phyloP scores from a whole-genome alignment of 148 eudicot species.

The Spergularia marina region DNA sequence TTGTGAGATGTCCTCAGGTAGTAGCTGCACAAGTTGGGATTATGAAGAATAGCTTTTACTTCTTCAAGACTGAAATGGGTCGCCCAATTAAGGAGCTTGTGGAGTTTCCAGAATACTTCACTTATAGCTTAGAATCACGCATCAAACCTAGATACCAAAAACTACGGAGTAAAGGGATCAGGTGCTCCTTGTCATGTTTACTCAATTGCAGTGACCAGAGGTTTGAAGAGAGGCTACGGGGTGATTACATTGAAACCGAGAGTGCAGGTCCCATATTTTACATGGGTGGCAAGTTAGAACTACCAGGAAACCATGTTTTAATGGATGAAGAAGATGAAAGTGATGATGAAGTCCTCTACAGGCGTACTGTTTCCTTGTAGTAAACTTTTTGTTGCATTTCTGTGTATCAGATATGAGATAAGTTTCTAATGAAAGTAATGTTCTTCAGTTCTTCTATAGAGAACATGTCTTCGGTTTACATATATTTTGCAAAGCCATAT shows the following conservation, averaged over 20 bases:
- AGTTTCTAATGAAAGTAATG: conserved; percentile 10
- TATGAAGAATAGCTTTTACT: conserved; percentile 92
- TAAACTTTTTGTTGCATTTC: conserved; percentile 16
- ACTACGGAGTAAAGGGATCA: conserved; percentile 66
- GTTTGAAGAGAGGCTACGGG: conserved; percentile 79
- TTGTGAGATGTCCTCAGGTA: conserved; percentile 82
- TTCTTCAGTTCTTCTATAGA: neutral
- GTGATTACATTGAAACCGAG: conserved; percentile 59
- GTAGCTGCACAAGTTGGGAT: conserved; percentile 61
- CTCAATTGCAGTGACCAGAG: conserved; percentile 88
- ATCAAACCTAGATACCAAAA: conserved; percentile 80
- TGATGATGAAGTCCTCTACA: conserved; percentile 85
- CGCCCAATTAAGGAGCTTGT: conserved; percentile 81
- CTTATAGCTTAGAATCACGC: conserved; percentile 86
- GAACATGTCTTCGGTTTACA: neutral
- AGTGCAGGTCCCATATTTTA: conserved; percentile 60
- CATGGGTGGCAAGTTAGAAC: conserved; percentile 86
- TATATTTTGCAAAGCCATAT: neutral
- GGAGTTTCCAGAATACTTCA: conserved; percentile 90
- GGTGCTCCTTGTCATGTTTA: conserved; percentile 73
- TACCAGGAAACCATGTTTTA: conserved; percentile 58
- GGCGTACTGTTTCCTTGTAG: conserved; percentile 81
- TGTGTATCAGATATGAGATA: conserved; percentile 21
- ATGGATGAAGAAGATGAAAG: conserved; percentile 80
- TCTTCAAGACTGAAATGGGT: conserved; percentile 90